phyloP scores from a whole-genome alignment of 2,329 filamentous ascomycete genomes.

The Colletotrichum coccodes region DNA sequence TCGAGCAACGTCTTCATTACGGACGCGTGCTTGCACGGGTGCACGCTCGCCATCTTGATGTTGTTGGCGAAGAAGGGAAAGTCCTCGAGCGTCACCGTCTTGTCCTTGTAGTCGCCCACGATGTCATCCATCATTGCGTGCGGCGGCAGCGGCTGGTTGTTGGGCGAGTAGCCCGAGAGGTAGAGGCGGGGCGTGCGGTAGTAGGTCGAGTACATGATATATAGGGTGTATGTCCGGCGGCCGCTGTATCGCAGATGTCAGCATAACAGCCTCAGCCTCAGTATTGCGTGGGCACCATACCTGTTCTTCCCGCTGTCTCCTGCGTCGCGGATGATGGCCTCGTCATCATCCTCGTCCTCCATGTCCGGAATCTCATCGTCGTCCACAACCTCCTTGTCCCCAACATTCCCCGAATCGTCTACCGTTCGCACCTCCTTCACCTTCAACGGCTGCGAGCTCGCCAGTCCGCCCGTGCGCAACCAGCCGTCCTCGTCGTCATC shows the following conservation, averaged over 20 bases:
- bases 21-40: conserved; percentile 95
- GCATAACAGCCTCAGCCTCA: conserved; percentile 1
- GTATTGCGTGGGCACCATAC: conserved; percentile 43
- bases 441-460: conserved; percentile 79
- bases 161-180: conserved; percentile 86
- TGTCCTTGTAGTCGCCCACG: conserved; percentile 96
- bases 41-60: conserved; percentile 95
- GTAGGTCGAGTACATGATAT: conserved; percentile 97
- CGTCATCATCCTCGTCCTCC: conserved; percentile 97
- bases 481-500: conserved; percentile 85
- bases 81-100: conserved; percentile 97
- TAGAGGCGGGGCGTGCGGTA: conserved; percentile 97
- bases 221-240: conserved; percentile 94
- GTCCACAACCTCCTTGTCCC: conserved; percentile 75
- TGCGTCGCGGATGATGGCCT: conserved; percentile 91
- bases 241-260: conserved; percentile 61
- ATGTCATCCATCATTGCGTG: conserved; percentile 96
- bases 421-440: conserved; percentile 86
- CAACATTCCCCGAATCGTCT: conserved; percentile 88
- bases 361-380: conserved; percentile 96
- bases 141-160: conserved; percentile 83
- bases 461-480: conserved; percentile 86
- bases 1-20: conserved; percentile 99
- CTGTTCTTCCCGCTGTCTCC: conserved; percentile 57
- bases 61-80: conserved; percentile 93